These are phyloP conservation scores for Leccinum pallidistipes DNA, from an alignment of 1,284 basidiomycete genomes.

Conservation along the genomic window DNA sequence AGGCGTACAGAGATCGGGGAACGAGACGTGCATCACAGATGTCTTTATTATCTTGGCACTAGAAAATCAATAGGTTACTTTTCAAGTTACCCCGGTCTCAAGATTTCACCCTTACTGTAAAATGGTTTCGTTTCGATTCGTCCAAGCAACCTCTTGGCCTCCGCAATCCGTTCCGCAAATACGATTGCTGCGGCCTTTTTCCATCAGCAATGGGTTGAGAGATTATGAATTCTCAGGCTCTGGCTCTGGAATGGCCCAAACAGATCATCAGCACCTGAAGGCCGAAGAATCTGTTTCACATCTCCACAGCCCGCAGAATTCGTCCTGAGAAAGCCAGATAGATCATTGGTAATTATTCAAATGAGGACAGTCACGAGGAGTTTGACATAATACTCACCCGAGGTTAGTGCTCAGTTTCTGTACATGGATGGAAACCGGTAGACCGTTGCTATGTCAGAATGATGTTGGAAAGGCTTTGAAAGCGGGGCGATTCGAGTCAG, in stretches of 20 bases:
- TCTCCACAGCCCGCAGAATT: constrained; percentile 28
- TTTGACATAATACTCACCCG: constrained; percentile 26
- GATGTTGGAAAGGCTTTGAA: constrained; percentile 9
- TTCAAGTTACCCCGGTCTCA: background rate
- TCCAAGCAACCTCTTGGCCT: background rate
- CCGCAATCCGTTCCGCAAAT: too few species aligned
- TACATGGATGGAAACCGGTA: constrained; percentile 10
- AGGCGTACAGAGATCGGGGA: too few species aligned
- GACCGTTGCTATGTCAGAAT: constrained; percentile 29
- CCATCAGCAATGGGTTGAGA: background rate
- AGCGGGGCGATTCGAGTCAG: constrained; percentile 24
- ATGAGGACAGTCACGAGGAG: constrained; percentile 12
- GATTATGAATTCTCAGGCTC: background rate
- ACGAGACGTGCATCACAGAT: too few species aligned
- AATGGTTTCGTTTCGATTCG: background rate
- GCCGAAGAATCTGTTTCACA: constrained; percentile 24
- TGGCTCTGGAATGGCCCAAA: constrained; percentile 12
- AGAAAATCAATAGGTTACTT: background rate
- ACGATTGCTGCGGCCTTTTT: too few species aligned
- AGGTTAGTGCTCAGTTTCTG: constrained; percentile 15
- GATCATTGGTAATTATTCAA: constrained; percentile 18
- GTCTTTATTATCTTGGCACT: too few species aligned
- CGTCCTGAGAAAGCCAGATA: constrained; percentile 25
- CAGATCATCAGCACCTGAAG: constrained; percentile 14
- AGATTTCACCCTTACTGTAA: background rate